Conservation (phyloP, 2,329 filamentous ascomycete genomes). For the Botrytis tulipae region DNA sequence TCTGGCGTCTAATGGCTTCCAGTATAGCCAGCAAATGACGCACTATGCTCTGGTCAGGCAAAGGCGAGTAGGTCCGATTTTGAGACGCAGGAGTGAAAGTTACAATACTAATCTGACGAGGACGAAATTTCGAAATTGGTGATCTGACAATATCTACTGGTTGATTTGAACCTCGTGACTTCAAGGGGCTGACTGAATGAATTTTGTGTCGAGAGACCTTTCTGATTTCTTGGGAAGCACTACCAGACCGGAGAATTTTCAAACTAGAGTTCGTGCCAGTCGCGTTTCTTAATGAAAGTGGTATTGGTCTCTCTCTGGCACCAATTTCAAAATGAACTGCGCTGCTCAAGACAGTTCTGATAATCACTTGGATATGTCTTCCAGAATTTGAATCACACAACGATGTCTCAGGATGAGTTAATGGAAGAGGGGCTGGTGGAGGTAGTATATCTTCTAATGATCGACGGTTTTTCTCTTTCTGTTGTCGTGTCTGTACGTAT, state of each 20-base stretch:
- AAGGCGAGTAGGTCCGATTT: background rate
- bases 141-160: background rate
- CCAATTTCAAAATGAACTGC: background rate
- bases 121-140: background rate
- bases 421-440: background rate
- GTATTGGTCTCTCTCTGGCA: background rate
- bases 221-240: background rate
- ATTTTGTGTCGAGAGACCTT: background rate
- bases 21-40: background rate
- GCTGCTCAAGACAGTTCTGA: background rate
- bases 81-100: background rate
- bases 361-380: background rate
- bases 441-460: background rate
- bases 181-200: background rate
- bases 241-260: background rate
- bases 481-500: conserved; percentile 4
- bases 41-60: background rate
- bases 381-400: background rate
- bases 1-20: background rate
- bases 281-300: background rate
- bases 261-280: background rate
- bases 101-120: background rate
- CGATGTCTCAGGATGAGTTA: background rate
- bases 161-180: background rate
- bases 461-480: background rate